Conservation (phyloP, 768 basidiomycete species). For the Botryobasidium botryosum region DNA sequence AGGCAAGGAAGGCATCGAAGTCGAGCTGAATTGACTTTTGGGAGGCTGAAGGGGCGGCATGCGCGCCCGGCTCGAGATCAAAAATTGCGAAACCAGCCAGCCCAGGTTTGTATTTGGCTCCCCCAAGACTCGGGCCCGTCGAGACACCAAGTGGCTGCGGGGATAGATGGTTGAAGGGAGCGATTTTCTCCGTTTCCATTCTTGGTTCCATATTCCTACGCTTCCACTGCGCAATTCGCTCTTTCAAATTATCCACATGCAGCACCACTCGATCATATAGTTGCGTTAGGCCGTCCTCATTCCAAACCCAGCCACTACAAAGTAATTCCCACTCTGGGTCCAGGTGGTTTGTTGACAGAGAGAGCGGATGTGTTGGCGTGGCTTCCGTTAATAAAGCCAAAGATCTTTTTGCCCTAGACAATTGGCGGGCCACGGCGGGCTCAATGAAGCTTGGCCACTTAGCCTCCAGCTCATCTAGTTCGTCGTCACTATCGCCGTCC, state of each 20-base stretch:
- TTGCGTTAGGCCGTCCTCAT: slow-evolving; percentile 30
- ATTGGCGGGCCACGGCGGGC: slow-evolving; percentile 28
- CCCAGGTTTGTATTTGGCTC: slow-evolving; percentile 19
- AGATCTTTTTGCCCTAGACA: slow-evolving; percentile 54
- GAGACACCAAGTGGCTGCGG: slow-evolving; percentile 6
- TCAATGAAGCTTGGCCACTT: slow-evolving; percentile 53
- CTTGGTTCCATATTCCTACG: slow-evolving; percentile 1
- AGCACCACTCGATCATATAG: slow-evolving; percentile 24
- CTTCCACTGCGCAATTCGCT: background rate
- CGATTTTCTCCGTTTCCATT: background rate
- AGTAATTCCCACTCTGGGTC: slow-evolving; percentile 17
- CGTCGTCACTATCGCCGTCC: slow-evolving; percentile 23
- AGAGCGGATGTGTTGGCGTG: slow-evolving; percentile 41
- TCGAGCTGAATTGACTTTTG: slow-evolving; percentile 1
- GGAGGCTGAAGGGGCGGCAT: background rate
- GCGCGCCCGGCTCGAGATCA: slow-evolving; percentile 46
- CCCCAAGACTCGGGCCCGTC: no score
- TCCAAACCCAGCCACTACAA: slow-evolving; percentile 44
- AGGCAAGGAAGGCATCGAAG: slow-evolving; percentile 28
- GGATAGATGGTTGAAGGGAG: background rate
- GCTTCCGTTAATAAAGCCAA: slow-evolving; percentile 46
- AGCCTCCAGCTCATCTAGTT: slow-evolving; percentile 7
- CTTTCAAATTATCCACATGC: background rate
- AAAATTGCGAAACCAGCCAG: slow-evolving; percentile 37
- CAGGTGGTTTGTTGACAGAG: slow-evolving; percentile 8